Evolutionary conservation across 2,329 filamentous ascomycete genomes (phyloP), one percentile per base, ranked within the genome.

Genomic region (Diaporthe sp.): DNA sequence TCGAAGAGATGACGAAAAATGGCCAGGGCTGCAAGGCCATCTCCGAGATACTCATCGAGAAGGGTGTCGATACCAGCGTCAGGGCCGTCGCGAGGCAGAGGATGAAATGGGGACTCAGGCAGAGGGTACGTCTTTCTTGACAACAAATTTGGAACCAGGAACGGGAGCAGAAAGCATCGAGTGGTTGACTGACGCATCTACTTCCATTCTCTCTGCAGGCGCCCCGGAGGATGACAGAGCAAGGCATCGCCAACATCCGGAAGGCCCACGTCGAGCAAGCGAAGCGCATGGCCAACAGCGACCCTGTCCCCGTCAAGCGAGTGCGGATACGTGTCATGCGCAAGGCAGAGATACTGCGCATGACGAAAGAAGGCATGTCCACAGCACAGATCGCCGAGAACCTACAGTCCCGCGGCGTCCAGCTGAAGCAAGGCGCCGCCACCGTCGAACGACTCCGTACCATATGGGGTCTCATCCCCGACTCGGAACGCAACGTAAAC

Each of bases 301-400:
- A 63, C 53, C 75, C 60, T 5, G 53, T 63, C 34, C 73, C 73
- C 31, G 37, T 44, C n/a, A 63, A 65, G 28, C 37, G 61, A 20
- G 73, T 65, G n/a, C 73, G 75, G 7, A 49, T 75, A 13, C 68
- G 68, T 28, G 68, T 72, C 12, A 61, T 75, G 73, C 75, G 73
- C 44, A 72, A 75, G 47, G 73, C 75, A 31, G 75, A 76, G 60
- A 72, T 76, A 55, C 61, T 55, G n/a, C 68, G 73, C 31, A 76
- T 76, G 75, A 76, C 60, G 3, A 70, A 68, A 22, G 72, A 72
- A 37, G 72, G 75, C 42, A 63, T 76, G 72, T 61, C 72, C 15
- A 31, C 61, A 0, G 55, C 67, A 28, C 20, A 75, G 22, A 73
- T 75, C n/a, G 73, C 73, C 0, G 61, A 75, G 44, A 75, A 76